Evolutionary conservation across 192 early-diverging fungal species (phyloP).

Genomic region (Coemansia sp.): DNA sequence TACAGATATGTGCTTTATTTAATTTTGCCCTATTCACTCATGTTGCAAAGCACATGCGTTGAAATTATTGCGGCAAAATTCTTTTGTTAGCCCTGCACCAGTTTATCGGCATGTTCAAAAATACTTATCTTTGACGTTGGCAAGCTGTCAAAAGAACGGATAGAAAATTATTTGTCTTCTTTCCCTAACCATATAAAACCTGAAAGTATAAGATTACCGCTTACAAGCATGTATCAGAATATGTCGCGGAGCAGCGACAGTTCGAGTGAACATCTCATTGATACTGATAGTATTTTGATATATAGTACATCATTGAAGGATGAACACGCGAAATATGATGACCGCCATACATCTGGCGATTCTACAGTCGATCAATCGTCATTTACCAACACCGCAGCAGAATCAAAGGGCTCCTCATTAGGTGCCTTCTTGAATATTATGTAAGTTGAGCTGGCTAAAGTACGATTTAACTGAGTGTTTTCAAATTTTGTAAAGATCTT

Average conservation of each 20-base stretch:
- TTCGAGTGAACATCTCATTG: not conserved
- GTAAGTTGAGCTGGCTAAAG: constrained; percentile 10
- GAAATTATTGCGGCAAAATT: too few species aligned
- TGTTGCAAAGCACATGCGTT: too few species aligned
- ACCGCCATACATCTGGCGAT: not conserved
- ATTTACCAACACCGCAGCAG: not conserved
- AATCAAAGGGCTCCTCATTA: constrained; percentile 28
- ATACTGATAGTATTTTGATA: not conserved
- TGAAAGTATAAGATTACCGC: not conserved
- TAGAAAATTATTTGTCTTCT: not conserved
- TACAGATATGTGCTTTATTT: not conserved
- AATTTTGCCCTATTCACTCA: too few species aligned
- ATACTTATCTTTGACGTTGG: too few species aligned
- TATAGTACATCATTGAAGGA: not conserved
- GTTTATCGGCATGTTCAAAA: too few species aligned
- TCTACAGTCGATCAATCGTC: not conserved
- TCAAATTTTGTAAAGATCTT: too few species aligned
- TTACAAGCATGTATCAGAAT: too few species aligned
- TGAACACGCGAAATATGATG: not conserved
- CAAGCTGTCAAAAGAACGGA: not conserved
- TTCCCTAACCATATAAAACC: not conserved
- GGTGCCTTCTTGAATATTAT: constrained; percentile 43
- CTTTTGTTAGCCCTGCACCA: too few species aligned
- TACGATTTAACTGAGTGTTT: too few species aligned
- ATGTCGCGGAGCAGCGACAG: too few species aligned